A percentile compares a stretch with the other conserved stretches of the same genome.
Evolutionary conservation across 345 rosid species (phyloP).

Genomic region (Durio zibethinus): DNA sequence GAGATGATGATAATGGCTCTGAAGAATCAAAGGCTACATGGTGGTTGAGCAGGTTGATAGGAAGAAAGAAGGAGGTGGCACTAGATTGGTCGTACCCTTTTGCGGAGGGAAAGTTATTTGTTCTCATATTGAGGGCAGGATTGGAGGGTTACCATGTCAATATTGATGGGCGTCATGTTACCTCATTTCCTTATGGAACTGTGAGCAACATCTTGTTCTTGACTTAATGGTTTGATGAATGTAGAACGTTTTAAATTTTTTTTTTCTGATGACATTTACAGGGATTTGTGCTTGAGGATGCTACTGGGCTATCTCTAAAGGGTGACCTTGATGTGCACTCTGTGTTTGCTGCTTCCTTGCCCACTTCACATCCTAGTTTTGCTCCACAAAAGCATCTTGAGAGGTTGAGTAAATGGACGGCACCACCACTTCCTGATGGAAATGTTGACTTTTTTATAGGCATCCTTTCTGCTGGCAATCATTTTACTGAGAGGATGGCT

Average conservation of each 20-base stretch:
- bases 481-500: slow-evolving; percentile 97
- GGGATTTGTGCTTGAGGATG: slow-evolving; percentile 98
- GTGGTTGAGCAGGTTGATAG: slow-evolving; percentile 86
- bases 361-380: slow-evolving; percentile 73
- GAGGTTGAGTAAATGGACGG: slow-evolving; percentile 73
- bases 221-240: neutral
- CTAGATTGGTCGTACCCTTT: slow-evolving; percentile 91
- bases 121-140: slow-evolving; percentile 84
- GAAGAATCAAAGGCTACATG: slow-evolving; percentile 73
- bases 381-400: slow-evolving; percentile 79
- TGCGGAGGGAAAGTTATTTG: slow-evolving; percentile 72
- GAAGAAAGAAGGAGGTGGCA: slow-evolving; percentile 61
- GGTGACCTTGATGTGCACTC: slow-evolving; percentile 84
- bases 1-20: slow-evolving; percentile 50
- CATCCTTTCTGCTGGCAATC: slow-evolving; percentile 92
- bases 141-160: slow-evolving; percentile 90
- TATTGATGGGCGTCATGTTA: slow-evolving; percentile 85
- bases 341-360: slow-evolving; percentile 78
- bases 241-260: neutral
- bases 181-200: slow-evolving; percentile 89
- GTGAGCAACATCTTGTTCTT: slow-evolving; percentile 43
- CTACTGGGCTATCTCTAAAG: slow-evolving; percentile 75
- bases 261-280: slow-evolving; percentile 29
- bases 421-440: slow-evolving; percentile 59
- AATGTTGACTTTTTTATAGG: slow-evolving; percentile 81